These are phyloP conservation scores for Knoxia roxburghii DNA, from an alignment of 257 asterid genomes.

Conservation along the genomic window DNA sequence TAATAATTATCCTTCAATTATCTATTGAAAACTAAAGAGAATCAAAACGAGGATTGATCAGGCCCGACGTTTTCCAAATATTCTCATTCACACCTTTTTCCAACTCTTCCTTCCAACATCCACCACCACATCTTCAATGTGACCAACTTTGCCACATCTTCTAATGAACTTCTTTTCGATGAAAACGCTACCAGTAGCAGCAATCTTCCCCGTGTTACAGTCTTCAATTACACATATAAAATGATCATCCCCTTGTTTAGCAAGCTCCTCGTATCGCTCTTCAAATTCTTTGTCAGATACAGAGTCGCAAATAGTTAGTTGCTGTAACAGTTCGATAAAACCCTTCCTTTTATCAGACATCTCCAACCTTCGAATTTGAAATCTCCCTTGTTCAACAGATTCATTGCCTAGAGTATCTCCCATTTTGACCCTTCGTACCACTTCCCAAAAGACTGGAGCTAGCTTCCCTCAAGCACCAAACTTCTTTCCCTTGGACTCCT, in stretches of 20 bases:
- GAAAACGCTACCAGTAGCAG: conserved; percentile 74
- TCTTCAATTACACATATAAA: conserved; percentile 65
- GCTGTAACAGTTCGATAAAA: conserved; percentile 56
- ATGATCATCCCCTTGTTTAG: conserved; percentile 56
- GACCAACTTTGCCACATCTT: conserved; percentile 77
- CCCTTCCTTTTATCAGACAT: conserved; percentile 64
- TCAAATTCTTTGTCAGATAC: conserved; percentile 53
- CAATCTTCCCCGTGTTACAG: conserved; percentile 26
- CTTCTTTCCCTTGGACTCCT: no score
- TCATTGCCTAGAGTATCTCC: conserved; percentile 28
- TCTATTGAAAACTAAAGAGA: no score
- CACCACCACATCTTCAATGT: conserved; percentile 89
- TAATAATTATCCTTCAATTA: no score
- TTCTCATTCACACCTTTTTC: conserved; percentile 60
- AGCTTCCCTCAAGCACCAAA: no score
- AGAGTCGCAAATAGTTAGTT: conserved; percentile 59
- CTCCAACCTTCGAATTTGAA: conserved; percentile 54
- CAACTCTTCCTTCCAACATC: conserved; percentile 68
- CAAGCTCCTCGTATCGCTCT: conserved; percentile 44
- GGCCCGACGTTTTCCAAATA: no score
- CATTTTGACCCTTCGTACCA: background rate
- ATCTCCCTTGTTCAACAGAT: conserved; percentile 28
- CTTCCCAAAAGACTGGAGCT: no score
- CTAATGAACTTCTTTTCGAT: conserved; percentile 69
- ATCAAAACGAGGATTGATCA: no score